Conservation (phyloP, 1,284 basidiomycete genomes). For the Pseudozyma hubeiensis region DNA sequence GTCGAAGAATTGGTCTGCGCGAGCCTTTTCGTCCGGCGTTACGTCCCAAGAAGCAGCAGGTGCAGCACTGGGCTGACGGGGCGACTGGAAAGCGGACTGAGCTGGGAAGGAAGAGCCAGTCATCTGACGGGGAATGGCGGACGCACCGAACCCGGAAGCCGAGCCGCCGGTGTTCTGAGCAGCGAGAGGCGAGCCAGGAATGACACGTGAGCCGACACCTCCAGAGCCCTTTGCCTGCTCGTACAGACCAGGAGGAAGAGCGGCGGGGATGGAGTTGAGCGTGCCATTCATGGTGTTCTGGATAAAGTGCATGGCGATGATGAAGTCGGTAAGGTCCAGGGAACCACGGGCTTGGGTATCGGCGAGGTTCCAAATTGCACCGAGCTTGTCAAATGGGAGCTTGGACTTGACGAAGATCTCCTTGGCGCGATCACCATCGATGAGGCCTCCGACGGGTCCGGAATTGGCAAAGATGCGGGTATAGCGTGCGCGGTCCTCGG, state of each 20-base stretch:
- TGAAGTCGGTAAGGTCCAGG: conserved; percentile 91
- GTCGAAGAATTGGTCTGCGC: conserved; percentile 85
- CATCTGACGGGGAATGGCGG: conserved; percentile 45
- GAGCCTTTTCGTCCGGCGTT: conserved; percentile 81
- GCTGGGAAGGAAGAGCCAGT: conserved; percentile 43
- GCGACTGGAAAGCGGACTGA: conserved; percentile 73
- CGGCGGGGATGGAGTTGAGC: conserved; percentile 79
- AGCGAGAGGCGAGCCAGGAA: conserved; percentile 43
- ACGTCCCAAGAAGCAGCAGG: conserved; percentile 80
- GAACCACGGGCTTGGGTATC: conserved; percentile 92
- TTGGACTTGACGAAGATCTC: conserved; percentile 94
- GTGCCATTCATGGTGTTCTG: conserved; percentile 85
- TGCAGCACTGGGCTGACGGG: conserved; percentile 57
- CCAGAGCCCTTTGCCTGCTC: conserved; percentile 75
- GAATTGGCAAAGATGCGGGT: conserved; percentile 68
- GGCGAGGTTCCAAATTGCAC: conserved; percentile 94
- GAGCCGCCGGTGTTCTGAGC: conserved; percentile 58
- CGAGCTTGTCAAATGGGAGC: conserved; percentile 86
- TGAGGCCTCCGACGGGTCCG: conserved; percentile 60
- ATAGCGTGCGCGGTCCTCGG: conserved; percentile 66
- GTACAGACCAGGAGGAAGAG: conserved; percentile 88
- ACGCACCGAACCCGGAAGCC: conserved; percentile 36
- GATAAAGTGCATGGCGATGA: conserved; percentile 92
- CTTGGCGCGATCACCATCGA: conserved; percentile 84
- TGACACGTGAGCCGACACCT: conserved; percentile 37